Conservation (phyloP, 2,329 filamentous ascomycete genomes). For the Cytospora chrysosperma region DNA sequence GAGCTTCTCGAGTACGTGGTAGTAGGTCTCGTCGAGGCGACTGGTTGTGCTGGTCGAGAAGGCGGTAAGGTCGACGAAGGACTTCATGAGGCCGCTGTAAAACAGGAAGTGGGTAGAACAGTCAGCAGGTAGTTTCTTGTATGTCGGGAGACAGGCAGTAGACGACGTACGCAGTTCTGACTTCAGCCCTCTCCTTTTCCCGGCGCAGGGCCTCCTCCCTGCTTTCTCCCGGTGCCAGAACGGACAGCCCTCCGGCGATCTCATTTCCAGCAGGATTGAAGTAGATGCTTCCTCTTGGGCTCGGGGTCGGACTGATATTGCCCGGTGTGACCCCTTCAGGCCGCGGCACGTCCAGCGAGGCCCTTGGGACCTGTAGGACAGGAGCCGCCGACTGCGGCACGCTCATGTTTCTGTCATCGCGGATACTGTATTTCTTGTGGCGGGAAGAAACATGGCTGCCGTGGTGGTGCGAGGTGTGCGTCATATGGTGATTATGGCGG, state of each 20-base stretch:
- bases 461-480: constrained; percentile 34
- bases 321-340: constrained; percentile 46
- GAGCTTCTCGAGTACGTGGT: constrained; percentile 68
- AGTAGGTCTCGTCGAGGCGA: constrained; percentile 72
- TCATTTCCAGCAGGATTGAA: constrained; percentile 27
- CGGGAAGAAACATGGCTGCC: constrained; percentile 33
- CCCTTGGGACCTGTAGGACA: constrained; percentile 31
- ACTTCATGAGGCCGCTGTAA: constrained; percentile 50
- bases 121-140: constrained; percentile 14
- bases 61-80: constrained; percentile 53
- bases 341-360: constrained; percentile 46
- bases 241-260: constrained; percentile 26
- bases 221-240: constrained; percentile 24
- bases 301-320: constrained; percentile 42
- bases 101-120: neutral
- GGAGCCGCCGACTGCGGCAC: constrained; percentile 25
- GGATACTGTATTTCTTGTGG: constrained; percentile 35
- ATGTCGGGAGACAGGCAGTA: neutral
- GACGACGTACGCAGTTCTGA: constrained; percentile 42
- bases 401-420: constrained; percentile 36
- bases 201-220: constrained; percentile 41
- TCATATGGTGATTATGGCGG: constrained; percentile 17
- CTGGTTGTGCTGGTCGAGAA: constrained; percentile 63
- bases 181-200: constrained; percentile 42
- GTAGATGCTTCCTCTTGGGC: constrained; percentile 44